phyloP scores from a whole-genome alignment of 169 alveolate species.

The Plasmodium vivax region DNA sequence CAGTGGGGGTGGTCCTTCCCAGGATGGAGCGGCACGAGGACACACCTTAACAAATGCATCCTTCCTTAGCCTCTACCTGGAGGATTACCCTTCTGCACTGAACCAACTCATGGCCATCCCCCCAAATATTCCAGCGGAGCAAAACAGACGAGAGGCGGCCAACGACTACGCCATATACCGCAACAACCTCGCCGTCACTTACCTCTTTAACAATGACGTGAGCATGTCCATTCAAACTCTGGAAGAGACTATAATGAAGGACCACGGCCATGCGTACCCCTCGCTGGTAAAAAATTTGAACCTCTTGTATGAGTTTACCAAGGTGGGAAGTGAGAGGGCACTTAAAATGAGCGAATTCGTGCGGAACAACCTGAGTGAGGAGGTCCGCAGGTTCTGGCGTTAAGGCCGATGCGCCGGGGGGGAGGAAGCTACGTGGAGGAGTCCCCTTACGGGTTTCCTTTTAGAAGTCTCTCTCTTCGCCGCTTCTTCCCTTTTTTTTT shows the following conservation, averaged over 20 bases:
- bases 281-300: slow-evolving; percentile 31
- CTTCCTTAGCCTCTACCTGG: slow-evolving; percentile 26
- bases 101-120: neutral
- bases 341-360: neutral
- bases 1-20: neutral
- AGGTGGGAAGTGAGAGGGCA: slow-evolving; percentile 23
- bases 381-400: slow-evolving; percentile 9
- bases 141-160: neutral
- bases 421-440: neutral
- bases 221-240: slow-evolving; percentile 11
- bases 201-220: slow-evolving; percentile 38
- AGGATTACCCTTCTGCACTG: slow-evolving; percentile 36
- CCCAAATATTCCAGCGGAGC: neutral
- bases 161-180: slow-evolving; percentile 29
- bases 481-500: too few relatives aligned
- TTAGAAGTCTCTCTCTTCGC: neutral
- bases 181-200: slow-evolving; percentile 55
- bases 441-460: neutral
- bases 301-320: slow-evolving; percentile 36
- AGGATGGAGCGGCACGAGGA: neutral
- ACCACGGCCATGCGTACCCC: slow-evolving; percentile 35
- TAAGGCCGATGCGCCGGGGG: slow-evolving; percentile 7
- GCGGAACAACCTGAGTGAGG: slow-evolving; percentile 8
- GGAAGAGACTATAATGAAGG: slow-evolving; percentile 12
- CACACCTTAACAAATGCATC: slow-evolving; percentile 4